phyloP scores from a whole-genome alignment of 352 stramenopile genomes.

The Globisporangium nagaii region DNA sequence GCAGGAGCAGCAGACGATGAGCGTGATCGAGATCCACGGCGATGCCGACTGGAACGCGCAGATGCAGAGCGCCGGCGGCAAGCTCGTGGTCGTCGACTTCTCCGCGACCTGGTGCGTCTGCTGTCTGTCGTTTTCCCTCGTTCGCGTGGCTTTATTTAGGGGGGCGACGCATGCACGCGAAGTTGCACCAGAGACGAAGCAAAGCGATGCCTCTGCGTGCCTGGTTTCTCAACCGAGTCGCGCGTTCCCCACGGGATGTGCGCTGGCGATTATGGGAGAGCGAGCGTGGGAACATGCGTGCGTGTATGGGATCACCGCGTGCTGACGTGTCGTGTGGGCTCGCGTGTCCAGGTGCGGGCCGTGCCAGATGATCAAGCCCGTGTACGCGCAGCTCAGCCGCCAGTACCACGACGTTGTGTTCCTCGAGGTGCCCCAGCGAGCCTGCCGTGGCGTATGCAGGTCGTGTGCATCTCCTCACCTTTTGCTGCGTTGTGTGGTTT shows the following conservation, averaged over 20 bases:
- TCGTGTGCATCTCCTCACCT: no score
- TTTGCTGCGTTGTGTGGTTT: not conserved
- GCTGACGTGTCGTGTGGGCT: not conserved
- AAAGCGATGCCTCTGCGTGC: not conserved
- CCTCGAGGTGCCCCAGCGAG: constrained; percentile 38
- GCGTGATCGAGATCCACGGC: constrained; percentile 62
- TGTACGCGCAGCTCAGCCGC: constrained; percentile 71
- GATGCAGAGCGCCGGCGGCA: constrained; percentile 67
- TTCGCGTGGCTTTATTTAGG: not conserved
- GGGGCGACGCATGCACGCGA: no score
- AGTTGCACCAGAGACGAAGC: not conserved
- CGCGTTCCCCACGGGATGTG: not conserved
- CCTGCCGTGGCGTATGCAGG: no score
- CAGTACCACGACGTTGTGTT: constrained; percentile 88
- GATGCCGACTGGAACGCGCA: constrained; percentile 79
- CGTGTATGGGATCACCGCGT: not conserved
- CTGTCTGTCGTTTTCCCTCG: not conserved
- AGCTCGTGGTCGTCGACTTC: constrained; percentile 88
- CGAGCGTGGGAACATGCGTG: no score
- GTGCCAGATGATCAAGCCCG: constrained; percentile 85
- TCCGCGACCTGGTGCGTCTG: constrained; percentile 73
- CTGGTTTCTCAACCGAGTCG: not conserved
- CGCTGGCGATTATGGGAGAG: no score
- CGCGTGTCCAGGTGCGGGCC: constrained; percentile 45
- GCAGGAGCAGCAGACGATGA: constrained; percentile 36